phyloP scores from a whole-genome alignment of 768 basidiomycete genomes.

The Suillus weaverae region DNA sequence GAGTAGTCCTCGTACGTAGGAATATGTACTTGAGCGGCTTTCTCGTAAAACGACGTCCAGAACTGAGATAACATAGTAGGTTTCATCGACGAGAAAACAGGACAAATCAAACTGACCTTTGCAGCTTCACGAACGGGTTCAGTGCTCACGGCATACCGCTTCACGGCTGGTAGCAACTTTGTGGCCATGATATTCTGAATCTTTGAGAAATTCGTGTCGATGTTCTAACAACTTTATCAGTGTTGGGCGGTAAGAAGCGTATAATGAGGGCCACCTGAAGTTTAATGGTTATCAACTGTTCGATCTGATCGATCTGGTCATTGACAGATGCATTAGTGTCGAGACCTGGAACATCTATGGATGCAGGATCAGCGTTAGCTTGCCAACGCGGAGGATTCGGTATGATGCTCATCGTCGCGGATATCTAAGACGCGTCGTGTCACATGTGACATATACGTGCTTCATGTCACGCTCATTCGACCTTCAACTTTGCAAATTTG shows the following conservation, averaged over 20 bases:
- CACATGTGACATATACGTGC: constrained; percentile 27
- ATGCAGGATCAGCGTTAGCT: constrained; percentile 60
- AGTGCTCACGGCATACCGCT: constrained; percentile 83
- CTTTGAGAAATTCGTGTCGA: constrained; percentile 91
- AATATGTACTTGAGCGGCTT: constrained; percentile 85
- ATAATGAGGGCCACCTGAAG: constrained; percentile 60
- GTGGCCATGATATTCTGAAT: constrained; percentile 84
- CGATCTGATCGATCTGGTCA: constrained; percentile 92
- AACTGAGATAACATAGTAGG: constrained; percentile 51
- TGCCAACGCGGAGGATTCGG: constrained; percentile 70
- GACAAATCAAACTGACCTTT: constrained; percentile 52
- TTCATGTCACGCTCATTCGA: constrained; percentile 1
- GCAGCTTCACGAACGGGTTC: constrained; percentile 90
- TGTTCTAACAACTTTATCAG: constrained; percentile 52
- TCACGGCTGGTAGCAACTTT: constrained; percentile 83
- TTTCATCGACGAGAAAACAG: neutral
- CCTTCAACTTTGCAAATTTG: neutral
- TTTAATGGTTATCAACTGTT: constrained; percentile 91
- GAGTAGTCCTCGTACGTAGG: constrained; percentile 71
- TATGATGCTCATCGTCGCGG: constrained; percentile 40
- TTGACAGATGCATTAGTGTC: constrained; percentile 65
- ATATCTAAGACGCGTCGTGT: constrained; percentile 17
- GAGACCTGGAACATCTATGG: constrained; percentile 70
- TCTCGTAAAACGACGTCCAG: constrained; percentile 96
- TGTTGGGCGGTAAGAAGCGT: constrained; percentile 9